Evolutionary conservation across 805 yeast genomes (phyloP), one percentile per base, ranked within the genome.

Genomic region (Candida ascalaphidarum): DNA sequence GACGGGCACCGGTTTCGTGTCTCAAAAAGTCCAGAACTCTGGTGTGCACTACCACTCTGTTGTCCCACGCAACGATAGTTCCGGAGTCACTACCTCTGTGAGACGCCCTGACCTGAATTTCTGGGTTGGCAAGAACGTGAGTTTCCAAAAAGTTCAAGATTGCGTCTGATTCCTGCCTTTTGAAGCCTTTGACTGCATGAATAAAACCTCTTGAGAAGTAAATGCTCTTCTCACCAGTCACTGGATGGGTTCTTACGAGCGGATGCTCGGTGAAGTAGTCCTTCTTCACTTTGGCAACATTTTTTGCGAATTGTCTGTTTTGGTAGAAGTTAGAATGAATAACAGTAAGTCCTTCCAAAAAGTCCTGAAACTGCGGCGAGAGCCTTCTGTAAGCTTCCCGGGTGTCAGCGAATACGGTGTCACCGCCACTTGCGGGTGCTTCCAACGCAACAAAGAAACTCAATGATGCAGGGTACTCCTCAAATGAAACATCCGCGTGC

Each of bases 11-110:
- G 11, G 81, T 77, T 25, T 70, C 63, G 39, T 71, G 79, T 78
- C 83, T n/a, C n/a, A n/a, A n/a, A n/a, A n/a, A 81, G 44, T 81
- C 89, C 31, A 74, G 68, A 11, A 76, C 64, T 11, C 85, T 84
- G 10, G 81, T 61, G 50, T 81, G 92, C 15, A 70, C n/a, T n/a
- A n/a, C n/a, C n/a, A 69, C 43, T 46, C 80, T 56, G 57, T 74
- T 74, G 41, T 74, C 80, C 79, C 80, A 74, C 21, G 73, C 40
- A 6, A 75, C 79, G 22, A 72, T 55, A 5, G 43, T 38, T 15
- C 41, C 43, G 22, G 18, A 35, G 11, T 36, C 36, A 16, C 14
- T 10, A 26, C 62, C 55, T 33, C 55, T 50, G 77, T 77, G 70
- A 37, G 60, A 63, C 56, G 65, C 65, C 36, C 77, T 55, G 13